Conservation (phyloP, 2,329 filamentous ascomycete species). For the Xylaria digitata region DNA sequence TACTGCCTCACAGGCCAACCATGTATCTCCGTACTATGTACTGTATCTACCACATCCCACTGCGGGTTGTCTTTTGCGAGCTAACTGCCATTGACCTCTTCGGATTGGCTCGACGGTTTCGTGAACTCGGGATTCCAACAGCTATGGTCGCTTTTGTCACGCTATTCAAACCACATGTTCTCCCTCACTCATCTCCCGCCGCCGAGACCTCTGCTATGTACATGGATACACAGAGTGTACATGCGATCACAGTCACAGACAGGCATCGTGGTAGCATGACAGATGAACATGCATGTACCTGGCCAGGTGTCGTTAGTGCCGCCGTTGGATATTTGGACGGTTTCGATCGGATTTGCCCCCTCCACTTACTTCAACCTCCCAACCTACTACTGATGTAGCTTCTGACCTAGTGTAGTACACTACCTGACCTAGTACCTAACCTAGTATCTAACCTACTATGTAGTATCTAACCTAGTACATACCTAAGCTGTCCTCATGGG, state of each 20-base stretch:
- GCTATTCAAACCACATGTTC: slow-evolving; percentile 27
- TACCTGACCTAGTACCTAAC: background rate
- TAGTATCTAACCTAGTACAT: slow-evolving; percentile 3
- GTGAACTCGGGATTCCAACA: slow-evolving; percentile 40
- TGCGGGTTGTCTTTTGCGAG: slow-evolving; percentile 41
- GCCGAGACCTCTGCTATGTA: slow-evolving; percentile 44
- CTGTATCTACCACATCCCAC: slow-evolving; percentile 23
- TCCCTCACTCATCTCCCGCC: slow-evolving; percentile 42
- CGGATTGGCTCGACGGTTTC: slow-evolving; percentile 41
- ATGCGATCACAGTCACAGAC: slow-evolving; percentile 48
- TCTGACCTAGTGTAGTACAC: slow-evolving; percentile 10
- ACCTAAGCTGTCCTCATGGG: slow-evolving; percentile 45
- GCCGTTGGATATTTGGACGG: slow-evolving; percentile 40
- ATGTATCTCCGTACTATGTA: slow-evolving; percentile 30
- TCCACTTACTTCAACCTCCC: slow-evolving; percentile 43
- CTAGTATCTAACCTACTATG: background rate
- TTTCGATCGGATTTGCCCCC: slow-evolving; percentile 47
- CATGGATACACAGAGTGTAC: slow-evolving; percentile 50
- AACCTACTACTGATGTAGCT: no score
- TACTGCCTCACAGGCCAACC: slow-evolving; percentile 44
- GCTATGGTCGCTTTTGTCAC: slow-evolving; percentile 42
- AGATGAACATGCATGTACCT: slow-evolving; percentile 53
- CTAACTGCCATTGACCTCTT: slow-evolving; percentile 38
- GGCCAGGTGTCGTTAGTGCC: slow-evolving; percentile 40
- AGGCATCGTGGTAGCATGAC: slow-evolving; percentile 52